Conservation (phyloP, 306 rosid species). For the Vachellia pachyceras region DNA sequence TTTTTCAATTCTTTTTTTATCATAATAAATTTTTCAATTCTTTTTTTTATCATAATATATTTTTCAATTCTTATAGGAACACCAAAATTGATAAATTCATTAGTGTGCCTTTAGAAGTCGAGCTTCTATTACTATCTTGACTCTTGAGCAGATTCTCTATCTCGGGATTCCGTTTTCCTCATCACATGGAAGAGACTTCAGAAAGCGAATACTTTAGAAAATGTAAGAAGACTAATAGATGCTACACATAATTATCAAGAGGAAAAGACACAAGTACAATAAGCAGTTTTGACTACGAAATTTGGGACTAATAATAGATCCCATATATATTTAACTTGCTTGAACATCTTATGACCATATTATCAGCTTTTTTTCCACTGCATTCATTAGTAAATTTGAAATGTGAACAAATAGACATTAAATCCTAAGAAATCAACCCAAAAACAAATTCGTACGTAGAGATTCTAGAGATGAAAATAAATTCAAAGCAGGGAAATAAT, state of each 20-base stretch:
- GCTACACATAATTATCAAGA: not conserved
- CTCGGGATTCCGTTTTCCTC: conserved; percentile 8
- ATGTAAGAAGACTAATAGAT: not conserved
- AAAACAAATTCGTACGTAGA: not conserved
- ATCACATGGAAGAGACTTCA: not conserved
- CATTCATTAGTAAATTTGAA: conserved; percentile 5
- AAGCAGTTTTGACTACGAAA: not conserved
- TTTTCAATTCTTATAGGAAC: not conserved
- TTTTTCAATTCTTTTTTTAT: too few species aligned
- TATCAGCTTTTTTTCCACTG: not conserved
- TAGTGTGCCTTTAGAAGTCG: not conserved
- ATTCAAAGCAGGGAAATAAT: conserved; percentile 9
- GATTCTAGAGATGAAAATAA: conserved; percentile 8
- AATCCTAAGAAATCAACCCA: not conserved
- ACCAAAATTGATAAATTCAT: conserved; percentile 16
- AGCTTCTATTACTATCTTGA: conserved; percentile 16
- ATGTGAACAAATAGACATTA: not conserved
- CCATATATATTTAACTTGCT: not conserved
- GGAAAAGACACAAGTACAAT: not conserved
- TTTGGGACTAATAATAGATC: not conserved
- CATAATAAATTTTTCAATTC: too few species aligned
- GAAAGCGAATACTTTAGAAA: too few species aligned
- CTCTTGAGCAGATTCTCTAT: conserved; percentile 24
- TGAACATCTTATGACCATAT: not conserved
- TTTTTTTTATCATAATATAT: too few species aligned